Percentiles rank a stretch among this genome's conserved stretches.
Conservation (phyloP, 441 rosid genomes). For the Eruca vesicaria region DNA sequence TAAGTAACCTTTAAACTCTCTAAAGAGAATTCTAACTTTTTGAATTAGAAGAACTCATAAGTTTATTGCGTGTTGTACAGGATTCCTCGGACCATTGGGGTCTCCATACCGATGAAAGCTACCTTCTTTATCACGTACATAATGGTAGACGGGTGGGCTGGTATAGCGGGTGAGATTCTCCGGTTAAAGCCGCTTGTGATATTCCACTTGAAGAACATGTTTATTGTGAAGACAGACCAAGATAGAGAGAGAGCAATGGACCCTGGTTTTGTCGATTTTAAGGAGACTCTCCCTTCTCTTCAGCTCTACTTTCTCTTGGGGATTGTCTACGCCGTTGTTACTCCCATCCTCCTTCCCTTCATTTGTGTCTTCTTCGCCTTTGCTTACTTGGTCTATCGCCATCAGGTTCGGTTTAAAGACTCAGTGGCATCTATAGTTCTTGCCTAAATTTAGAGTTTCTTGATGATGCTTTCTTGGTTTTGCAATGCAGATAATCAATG, state of each 20-base stretch:
- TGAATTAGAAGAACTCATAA: background rate
- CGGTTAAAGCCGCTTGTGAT: constrained; percentile 78
- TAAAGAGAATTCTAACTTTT: too few relatives aligned
- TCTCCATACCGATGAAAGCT: constrained; percentile 96
- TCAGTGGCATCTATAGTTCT: background rate
- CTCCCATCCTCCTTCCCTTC: constrained; percentile 97
- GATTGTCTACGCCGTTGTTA: constrained; percentile 84
- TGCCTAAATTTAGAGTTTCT: background rate
- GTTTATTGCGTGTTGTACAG: constrained; percentile 39
- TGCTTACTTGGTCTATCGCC: constrained; percentile 92
- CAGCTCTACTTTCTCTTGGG: constrained; percentile 94
- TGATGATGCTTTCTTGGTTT: background rate
- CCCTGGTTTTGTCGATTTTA: constrained; percentile 80
- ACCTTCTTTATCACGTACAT: constrained; percentile 91
- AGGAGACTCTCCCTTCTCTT: constrained; percentile 86
- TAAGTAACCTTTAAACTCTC: constrained; percentile 33
- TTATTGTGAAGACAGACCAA: constrained; percentile 84
- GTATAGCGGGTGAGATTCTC: constrained; percentile 89
- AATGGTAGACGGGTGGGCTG: constrained; percentile 99
- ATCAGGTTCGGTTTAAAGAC: constrained; percentile 61
- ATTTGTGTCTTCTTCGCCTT: constrained; percentile 82
- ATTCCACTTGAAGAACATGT: constrained; percentile 87
- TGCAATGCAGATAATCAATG: constrained; percentile 74
- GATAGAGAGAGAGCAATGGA: constrained; percentile 85
- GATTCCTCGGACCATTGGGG: constrained; percentile 93